Base-by-base conservation (phyloP, 768 basidiomycete species). In the Mycena metata region DNA sequence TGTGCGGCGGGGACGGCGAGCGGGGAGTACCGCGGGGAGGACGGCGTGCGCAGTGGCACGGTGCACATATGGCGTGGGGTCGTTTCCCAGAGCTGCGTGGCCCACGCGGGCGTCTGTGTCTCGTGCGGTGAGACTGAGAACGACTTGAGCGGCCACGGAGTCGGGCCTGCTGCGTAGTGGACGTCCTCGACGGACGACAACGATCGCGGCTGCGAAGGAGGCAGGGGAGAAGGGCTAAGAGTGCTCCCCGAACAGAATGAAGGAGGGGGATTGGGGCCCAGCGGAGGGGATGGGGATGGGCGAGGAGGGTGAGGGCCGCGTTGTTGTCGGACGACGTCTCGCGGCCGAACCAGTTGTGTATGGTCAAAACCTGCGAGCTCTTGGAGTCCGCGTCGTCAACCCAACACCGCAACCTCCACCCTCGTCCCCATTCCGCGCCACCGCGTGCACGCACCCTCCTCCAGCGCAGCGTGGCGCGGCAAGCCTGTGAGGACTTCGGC, bases 361-460 rank as follows among this genome's bases (percentile, higher is more conserved):
- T 49, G 15, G 62, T 66, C 9, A 55, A 23, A 21, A 36, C 30
- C 21, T 47, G 64, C 70, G 69, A 69, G 45, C 55, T 62, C 50
- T 66, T 58, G 39, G 51, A 15, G 8, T 21, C 43, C 3, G 43
- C 43, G n/a, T 21, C 43, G 15, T 60, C 43, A 65, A 4, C 52
- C 69, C 59, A 89, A 76, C 26, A 76, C 74, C 13, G 82, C 79
- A 12, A 94, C 83, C 68, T 96, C 89, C 3, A 88, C 70, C 45
- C 80, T 86, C 16, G 87, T 89, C 7, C 91, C 90, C 13, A 99
- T 79, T 7, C 93, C 95, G 75, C 91, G 88, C 96, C 96, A 99
- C 15, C 89, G 84, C 5, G 96, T 97, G 8, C 88, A 86, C 1
- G 91, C 91, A 23, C 90, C 92, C 49, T 83, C 81, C 39, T 78